Conservation (phyloP, 2,329 filamentous ascomycete species). For the Xylariaceae sp. region DNA sequence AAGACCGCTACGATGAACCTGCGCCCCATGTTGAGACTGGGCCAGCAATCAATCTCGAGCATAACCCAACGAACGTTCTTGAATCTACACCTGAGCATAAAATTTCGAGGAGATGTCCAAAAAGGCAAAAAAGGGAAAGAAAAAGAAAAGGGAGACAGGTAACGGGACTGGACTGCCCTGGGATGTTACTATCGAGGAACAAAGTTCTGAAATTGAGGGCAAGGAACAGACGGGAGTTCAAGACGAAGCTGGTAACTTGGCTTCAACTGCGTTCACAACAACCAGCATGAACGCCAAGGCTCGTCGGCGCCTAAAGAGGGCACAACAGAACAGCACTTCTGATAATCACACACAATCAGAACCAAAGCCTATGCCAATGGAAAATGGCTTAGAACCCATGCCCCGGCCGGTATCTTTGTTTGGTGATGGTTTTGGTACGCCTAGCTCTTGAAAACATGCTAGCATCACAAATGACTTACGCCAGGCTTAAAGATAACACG, state of each 20-base stretch:
- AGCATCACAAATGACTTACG: not conserved
- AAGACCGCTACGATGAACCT: slow-evolving; percentile 1
- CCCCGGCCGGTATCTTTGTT: too few species aligned
- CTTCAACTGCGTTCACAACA: not conserved
- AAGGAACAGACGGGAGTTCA: not conserved
- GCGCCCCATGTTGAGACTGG: not conserved
- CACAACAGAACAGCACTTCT: too few species aligned
- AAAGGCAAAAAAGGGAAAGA: not conserved
- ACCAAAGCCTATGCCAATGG: too few species aligned
- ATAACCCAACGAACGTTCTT: not conserved
- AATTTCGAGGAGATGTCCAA: not conserved
- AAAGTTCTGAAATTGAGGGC: not conserved
- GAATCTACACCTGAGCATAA: not conserved
- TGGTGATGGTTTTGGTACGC: slow-evolving; percentile 15
- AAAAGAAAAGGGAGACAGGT: not conserved
- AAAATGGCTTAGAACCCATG: too few species aligned
- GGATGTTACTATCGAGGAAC: not conserved
- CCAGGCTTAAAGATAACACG: slow-evolving; percentile 2
- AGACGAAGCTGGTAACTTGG: not conserved
- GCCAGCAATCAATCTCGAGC: not conserved
- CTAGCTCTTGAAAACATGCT: not conserved
- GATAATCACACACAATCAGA: too few species aligned
- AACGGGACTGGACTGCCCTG: not conserved
- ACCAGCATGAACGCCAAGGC: too few species aligned
- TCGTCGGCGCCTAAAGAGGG: too few species aligned